phyloP scores from a whole-genome alignment of 805 yeast species.

The Torulaspora delbrueckii region DNA sequence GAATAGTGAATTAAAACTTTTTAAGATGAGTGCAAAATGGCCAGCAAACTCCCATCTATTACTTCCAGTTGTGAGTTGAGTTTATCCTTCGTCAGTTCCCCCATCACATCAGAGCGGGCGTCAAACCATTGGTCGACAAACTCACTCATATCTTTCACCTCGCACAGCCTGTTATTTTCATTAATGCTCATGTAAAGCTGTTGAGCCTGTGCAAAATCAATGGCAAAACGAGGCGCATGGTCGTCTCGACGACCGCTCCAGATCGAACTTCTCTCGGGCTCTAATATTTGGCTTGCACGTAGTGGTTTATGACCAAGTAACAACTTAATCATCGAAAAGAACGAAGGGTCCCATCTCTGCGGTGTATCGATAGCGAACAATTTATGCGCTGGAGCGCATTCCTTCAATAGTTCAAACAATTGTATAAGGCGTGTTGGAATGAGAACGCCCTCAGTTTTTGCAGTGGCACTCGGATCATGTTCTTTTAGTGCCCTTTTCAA shows the following conservation, averaged over 20 bases:
- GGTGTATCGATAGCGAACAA: conserved; percentile 28
- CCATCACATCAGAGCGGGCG: conserved; percentile 4
- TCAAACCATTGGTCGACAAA: conserved; percentile 29
- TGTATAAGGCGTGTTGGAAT: conserved; percentile 30
- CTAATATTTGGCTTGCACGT: conserved; percentile 13
- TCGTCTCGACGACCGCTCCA: conserved; percentile 2
- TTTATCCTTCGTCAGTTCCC: conserved; percentile 3
- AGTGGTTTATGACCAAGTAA: conserved; percentile 5
- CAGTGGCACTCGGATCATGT: neutral
- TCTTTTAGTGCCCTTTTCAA: conserved; percentile 8
- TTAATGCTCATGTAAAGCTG: conserved; percentile 20
- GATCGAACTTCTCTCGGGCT: conserved; percentile 8
- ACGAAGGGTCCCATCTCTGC: conserved; percentile 16
- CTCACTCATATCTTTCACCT: conserved; percentile 18
- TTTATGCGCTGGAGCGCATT: conserved; percentile 26
- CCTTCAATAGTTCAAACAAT: conserved; percentile 22
- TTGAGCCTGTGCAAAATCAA: conserved; percentile 21
- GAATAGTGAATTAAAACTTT: neutral
- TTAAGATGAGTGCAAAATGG: conserved; percentile 7
- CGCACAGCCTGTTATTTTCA: conserved; percentile 15
- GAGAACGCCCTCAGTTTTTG: conserved; percentile 8
- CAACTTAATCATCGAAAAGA: conserved; percentile 10
- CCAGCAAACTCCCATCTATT: conserved; percentile 10
- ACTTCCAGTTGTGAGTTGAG: conserved; percentile 11
- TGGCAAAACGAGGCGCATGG: conserved; percentile 7